Conservation (phyloP, 306 rosid genomes). For the Prosopis cineraria region DNA sequence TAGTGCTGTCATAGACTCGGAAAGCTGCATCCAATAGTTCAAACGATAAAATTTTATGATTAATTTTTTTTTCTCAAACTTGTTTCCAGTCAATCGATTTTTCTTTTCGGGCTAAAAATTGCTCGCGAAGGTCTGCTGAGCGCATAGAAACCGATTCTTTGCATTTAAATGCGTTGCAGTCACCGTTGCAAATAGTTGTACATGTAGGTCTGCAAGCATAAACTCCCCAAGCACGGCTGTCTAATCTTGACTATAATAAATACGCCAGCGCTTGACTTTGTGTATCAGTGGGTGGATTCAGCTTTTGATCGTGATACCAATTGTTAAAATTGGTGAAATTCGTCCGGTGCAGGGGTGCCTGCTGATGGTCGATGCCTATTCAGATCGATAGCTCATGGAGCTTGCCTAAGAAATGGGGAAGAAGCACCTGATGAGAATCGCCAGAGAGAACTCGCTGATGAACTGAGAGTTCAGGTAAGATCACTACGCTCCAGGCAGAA, state of each 20-base stretch:
- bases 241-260: neutral
- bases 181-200: neutral
- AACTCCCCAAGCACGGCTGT: neutral
- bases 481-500: neutral
- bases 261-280: neutral
- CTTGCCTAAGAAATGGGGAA: constrained; percentile 78
- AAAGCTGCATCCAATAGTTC: no score
- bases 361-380: constrained; percentile 94
- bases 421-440: constrained; percentile 85
- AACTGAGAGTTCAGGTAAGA: constrained; percentile 81
- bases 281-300: neutral
- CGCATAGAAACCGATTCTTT: neutral
- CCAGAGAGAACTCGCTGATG: constrained; percentile 89
- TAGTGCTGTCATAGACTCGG: no score
- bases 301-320: neutral
- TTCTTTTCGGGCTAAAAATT: neutral
- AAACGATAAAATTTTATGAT: no score
- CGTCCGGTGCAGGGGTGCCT: constrained; percentile 59
- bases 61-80: no score
- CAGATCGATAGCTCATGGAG: constrained; percentile 90
- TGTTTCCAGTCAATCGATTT: no score
- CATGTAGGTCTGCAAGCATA: neutral
- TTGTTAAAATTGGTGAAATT: neutral
- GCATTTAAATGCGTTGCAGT: neutral
- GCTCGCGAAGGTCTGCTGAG: constrained; percentile 3